Base-by-base conservation (phyloP, 805 yeast genomes). In the Candida lessepsii region DNA sequence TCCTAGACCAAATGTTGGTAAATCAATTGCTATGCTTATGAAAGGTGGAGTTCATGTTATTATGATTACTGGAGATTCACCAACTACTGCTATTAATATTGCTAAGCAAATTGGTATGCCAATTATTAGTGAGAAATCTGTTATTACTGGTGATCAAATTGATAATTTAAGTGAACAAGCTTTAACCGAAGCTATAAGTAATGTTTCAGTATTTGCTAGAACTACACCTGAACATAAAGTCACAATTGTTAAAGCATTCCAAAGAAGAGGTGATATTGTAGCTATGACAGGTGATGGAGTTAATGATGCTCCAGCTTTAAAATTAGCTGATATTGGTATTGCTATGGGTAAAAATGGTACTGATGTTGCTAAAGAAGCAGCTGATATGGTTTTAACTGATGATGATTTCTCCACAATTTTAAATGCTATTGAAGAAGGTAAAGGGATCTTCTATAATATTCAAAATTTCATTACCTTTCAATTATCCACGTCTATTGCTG, bases 261-360 rank as follows among this genome's bases (percentile, higher is more conserved):
- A 90, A 60, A 76, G 78, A 59, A 77, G 95, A 58, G 96, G 96
- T 37, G 96, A 91, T 60, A 81, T 91, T 47, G 98, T 91, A 38
- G 99, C 97, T 17, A 90, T 91, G 96, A 90, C 98, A n/a, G 99
- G 99, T 52, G 98, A 90, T 65, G 98, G 98, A 65, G 96, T 91
- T 10, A 90, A 90, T 61, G 98, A 90, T 70, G 98, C 98, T 0
- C 98, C 98, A n/a, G 97, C 98, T 4, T 73, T 91, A 52, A 90
- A 91, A 59, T 73, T 90, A 51, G 97, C 98, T 2, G 96, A 90
- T 65, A 90, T 90, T 52, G 98, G 98, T 55, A 87, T 91, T 51
- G 83, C 96, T 10, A 89, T 90, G 93, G 93, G 89, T 45, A 79
- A 78, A 51, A 83, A 85, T 69, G 99, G 99, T 44, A 93, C 98